A percentile compares a stretch with the other conserved stretches of the same genome.
phyloP scores from a whole-genome alignment of 345 rosid genomes.

The Pistacia integerrima region DNA sequence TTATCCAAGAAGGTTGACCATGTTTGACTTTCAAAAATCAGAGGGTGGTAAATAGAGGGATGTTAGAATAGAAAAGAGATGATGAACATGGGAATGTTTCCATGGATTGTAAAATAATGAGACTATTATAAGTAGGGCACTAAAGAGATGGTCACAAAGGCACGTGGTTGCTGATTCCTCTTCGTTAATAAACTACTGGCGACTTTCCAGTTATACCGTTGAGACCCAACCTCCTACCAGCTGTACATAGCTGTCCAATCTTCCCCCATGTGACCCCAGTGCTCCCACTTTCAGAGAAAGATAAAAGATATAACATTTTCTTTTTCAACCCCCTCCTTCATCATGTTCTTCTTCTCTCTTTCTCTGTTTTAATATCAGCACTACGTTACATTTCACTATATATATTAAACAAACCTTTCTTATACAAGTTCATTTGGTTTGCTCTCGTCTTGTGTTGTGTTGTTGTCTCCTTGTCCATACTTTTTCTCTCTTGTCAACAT shows the following conservation, averaged over 20 bases:
- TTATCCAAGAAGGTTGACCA: neutral
- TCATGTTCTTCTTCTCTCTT: slow-evolving; percentile 14
- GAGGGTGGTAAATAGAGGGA: slow-evolving; percentile 6
- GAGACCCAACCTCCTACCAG: slow-evolving; percentile 63
- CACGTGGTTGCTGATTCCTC: slow-evolving; percentile 61
- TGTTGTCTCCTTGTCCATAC: neutral
- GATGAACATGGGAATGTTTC: slow-evolving; percentile 21
- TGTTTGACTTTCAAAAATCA: neutral
- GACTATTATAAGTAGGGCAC: slow-evolving; percentile 26
- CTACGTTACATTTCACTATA: neutral
- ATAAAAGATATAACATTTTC: neutral
- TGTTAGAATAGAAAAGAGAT: neutral
- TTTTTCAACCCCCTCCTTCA: slow-evolving; percentile 12
- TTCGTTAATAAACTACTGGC: slow-evolving; percentile 43
- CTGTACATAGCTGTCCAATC: slow-evolving; percentile 81
- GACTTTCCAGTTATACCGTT: slow-evolving; percentile 84
- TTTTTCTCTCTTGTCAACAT: neutral
- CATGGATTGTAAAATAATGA: slow-evolving; percentile 8
- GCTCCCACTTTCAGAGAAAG: slow-evolving; percentile 27
- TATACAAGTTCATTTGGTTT: slow-evolving; percentile 17
- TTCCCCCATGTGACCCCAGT: slow-evolving; percentile 62
- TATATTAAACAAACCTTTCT: neutral
- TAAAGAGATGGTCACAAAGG: slow-evolving; percentile 39
- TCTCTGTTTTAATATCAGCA: neutral
- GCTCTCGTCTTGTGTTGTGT: neutral